phyloP scores from a whole-genome alignment of 768 basidiomycete genomes.

The Polyporus arcularius region DNA sequence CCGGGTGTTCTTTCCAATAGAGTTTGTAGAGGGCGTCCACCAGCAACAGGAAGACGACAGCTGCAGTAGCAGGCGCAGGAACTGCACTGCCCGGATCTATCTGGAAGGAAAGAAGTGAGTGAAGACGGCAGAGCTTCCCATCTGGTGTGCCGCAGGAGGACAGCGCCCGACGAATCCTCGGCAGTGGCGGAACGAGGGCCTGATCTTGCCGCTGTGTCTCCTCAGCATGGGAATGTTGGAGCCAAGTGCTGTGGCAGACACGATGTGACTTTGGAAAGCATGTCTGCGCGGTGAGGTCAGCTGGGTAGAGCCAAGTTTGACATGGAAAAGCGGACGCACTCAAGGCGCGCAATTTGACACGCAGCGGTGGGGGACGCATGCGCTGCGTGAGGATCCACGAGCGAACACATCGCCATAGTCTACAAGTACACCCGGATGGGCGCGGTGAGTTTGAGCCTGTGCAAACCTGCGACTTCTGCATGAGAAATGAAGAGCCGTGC shows the following conservation, averaged over 20 bases:
- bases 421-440: not conserved
- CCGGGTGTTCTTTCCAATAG: not conserved
- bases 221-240: not conserved
- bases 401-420: not conserved
- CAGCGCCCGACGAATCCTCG: slow-evolving; percentile 3
- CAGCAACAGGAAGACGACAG: slow-evolving; percentile 5
- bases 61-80: not conserved
- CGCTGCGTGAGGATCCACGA: not conserved
- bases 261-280: not conserved
- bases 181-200: not conserved
- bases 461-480: not conserved
- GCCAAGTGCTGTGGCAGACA: not conserved
- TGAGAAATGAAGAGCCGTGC: not conserved
- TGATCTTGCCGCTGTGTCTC: not conserved
- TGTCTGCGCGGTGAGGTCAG: not conserved
- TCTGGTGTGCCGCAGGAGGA: slow-evolving; percentile 3
- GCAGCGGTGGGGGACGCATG: not conserved
- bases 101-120: slow-evolving; percentile 7
- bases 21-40: slow-evolving; percentile 8
- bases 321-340: not conserved
- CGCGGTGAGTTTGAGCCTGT: too few species aligned
- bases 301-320: not conserved
- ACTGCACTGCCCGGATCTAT: not conserved
- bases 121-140: slow-evolving; percentile 6
- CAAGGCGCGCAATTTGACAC: not conserved